Percentiles rank a stretch among this genome's conserved stretches.
phyloP scores from a whole-genome alignment of 192 early-diverging fungal genomes.

The Rhizoclosmatium sp. region DNA sequence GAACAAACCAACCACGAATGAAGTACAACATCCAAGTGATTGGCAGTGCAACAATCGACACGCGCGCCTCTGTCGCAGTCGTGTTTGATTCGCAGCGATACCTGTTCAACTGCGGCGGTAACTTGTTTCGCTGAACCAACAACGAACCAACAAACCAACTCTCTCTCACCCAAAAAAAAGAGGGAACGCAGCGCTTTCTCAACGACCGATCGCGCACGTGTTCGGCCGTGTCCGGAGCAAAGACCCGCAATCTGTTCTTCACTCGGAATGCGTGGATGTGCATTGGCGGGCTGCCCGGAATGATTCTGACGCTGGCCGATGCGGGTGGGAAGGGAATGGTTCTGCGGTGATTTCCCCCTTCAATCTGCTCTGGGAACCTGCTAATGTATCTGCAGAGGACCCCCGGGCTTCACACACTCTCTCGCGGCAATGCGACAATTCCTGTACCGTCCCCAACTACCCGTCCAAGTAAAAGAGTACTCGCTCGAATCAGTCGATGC shows the following conservation, averaged over 20 bases:
- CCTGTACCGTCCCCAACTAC: conserved; percentile 22
- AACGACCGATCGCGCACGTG: conserved; percentile 66
- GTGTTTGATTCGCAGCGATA: conserved; percentile 80
- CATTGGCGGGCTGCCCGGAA: conserved; percentile 91
- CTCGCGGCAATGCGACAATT: conserved; percentile 34
- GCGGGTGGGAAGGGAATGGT: conserved; percentile 64
- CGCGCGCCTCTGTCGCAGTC: conserved; percentile 73
- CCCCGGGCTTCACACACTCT: conserved; percentile 17
- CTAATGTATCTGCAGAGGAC: conserved; percentile 7
- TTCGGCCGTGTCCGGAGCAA: conserved; percentile 64
- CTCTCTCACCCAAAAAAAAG: conserved; percentile 32
- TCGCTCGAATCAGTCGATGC: background rate
- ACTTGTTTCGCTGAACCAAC: background rate
- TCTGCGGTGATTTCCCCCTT: conserved; percentile 38
- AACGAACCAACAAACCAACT: background rate
- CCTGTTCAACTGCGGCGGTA: conserved; percentile 86
- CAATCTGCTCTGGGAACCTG: background rate
- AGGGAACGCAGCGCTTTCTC: conserved; percentile 88
- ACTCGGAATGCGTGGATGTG: conserved; percentile 85
- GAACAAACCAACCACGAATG: background rate
- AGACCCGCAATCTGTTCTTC: conserved; percentile 80
- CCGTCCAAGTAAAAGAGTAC: conserved; percentile 3
- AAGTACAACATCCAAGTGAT: conserved; percentile 36
- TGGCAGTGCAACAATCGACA: conserved; percentile 55
- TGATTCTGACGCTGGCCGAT: conserved; percentile 90